Evolutionary conservation across 202 grass and related monocot species (phyloP).

Genomic region (Carex arenaria): DNA sequence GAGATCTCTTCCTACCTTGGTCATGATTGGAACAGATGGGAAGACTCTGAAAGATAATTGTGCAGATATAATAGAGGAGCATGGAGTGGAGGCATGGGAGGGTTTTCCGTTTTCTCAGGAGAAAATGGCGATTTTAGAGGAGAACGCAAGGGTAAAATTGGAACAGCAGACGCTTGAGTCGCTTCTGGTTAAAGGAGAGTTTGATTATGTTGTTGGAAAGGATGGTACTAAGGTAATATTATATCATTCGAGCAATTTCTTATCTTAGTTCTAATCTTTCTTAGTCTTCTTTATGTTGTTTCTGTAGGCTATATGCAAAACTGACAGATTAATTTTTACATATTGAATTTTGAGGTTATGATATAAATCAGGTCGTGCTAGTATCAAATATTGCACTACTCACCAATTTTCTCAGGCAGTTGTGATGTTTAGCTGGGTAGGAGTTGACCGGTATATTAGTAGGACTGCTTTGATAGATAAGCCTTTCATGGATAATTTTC

Average conservation of each 20-base stretch:
- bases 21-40: conserved; percentile 70
- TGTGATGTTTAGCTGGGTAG: not conserved
- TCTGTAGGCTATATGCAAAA: not conserved
- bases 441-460: too few species aligned
- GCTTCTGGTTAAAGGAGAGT: conserved; percentile 58
- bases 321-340: not conserved
- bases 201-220: conserved; percentile 63
- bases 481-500: not conserved
- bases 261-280: not conserved
- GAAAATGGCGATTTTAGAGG: conserved; percentile 57
- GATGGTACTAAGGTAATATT: conserved; percentile 51
- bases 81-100: conserved; percentile 63
- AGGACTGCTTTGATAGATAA: not conserved
- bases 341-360: not conserved
- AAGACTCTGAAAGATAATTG: conserved; percentile 59
- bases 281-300: too few species aligned
- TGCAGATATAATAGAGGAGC: conserved; percentile 53
- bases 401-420: not conserved
- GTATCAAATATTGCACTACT: not conserved
- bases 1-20: conserved; percentile 50
- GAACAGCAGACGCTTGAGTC: conserved; percentile 65
- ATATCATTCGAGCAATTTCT: not conserved
- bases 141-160: conserved; percentile 59
- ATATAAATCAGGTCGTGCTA: not conserved
- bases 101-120: conserved; percentile 64